Conservation (phyloP, 2,329 filamentous ascomycete genomes). For the Trichoderma semiorbis region DNA sequence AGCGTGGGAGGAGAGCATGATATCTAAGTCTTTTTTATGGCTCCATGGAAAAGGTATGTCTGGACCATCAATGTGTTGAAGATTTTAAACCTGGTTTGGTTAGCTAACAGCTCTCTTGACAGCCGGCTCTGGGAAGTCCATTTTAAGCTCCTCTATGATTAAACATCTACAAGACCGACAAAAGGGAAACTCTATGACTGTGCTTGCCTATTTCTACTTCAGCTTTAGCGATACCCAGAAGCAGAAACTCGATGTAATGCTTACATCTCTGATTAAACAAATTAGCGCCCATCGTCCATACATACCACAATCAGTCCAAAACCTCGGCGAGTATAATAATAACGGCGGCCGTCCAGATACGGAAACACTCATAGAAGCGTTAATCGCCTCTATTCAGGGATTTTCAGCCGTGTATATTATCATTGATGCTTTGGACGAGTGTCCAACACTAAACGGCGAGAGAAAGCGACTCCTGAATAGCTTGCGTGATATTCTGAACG, state of each 20-base stretch:
- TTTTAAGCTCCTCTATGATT: neutral
- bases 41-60: neutral
- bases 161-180: neutral
- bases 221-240: neutral
- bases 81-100: neutral
- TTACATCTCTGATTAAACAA: neutral
- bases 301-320: neutral
- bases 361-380: neutral
- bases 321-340: neutral
- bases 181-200: neutral
- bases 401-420: neutral
- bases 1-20: neutral
- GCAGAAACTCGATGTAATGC: neutral
- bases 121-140: neutral
- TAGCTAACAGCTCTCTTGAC: neutral
- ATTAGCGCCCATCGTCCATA: neutral
- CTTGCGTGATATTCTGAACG: neutral
- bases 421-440: neutral
- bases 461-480: neutral
- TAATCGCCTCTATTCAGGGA: neutral
- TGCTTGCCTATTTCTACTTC: neutral
- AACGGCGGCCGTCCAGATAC: neutral
- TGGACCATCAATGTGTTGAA: neutral
- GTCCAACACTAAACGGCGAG: neutral
- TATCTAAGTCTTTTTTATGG: neutral